Evolutionary conservation across 306 rosid genomes (phyloP).

Genomic region (Albizia julibrissin): DNA sequence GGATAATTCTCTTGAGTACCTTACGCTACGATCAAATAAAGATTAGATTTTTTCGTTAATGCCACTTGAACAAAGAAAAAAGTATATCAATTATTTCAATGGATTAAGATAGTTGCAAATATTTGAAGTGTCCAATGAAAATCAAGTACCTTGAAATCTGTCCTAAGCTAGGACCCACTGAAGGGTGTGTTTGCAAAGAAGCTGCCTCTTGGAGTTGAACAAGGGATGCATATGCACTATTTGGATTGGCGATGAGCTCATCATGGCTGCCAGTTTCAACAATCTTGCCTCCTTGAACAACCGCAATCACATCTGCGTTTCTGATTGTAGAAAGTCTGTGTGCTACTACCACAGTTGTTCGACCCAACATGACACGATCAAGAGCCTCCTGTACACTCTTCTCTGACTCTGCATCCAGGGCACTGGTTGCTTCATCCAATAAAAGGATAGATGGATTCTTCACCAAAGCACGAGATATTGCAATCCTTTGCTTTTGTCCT

Average conservation of each 20-base stretch:
- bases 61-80: background rate
- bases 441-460: constrained; percentile 80
- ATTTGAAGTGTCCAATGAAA: background rate
- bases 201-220: constrained; percentile 62
- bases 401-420: constrained; percentile 89
- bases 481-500: constrained; percentile 91
- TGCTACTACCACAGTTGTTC: constrained; percentile 84
- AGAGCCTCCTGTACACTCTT: constrained; percentile 94
- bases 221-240: constrained; percentile 69
- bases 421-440: constrained; percentile 93
- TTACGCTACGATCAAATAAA: constrained; percentile 39
- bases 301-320: constrained; percentile 75
- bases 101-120: background rate
- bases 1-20: constrained; percentile 60
- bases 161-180: constrained; percentile 44
- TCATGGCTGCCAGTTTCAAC: constrained; percentile 90
- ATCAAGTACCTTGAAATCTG: constrained; percentile 60
- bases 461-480: constrained; percentile 84
- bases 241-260: constrained; percentile 67
- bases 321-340: constrained; percentile 89
- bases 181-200: constrained; percentile 53
- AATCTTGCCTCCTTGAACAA: constrained; percentile 68
- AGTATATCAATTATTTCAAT: background rate
- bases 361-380: constrained; percentile 88
- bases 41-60: background rate